phyloP scores from a whole-genome alignment of 2,329 filamentous ascomycete species.

The Teratosphaeriaceae sp. region DNA sequence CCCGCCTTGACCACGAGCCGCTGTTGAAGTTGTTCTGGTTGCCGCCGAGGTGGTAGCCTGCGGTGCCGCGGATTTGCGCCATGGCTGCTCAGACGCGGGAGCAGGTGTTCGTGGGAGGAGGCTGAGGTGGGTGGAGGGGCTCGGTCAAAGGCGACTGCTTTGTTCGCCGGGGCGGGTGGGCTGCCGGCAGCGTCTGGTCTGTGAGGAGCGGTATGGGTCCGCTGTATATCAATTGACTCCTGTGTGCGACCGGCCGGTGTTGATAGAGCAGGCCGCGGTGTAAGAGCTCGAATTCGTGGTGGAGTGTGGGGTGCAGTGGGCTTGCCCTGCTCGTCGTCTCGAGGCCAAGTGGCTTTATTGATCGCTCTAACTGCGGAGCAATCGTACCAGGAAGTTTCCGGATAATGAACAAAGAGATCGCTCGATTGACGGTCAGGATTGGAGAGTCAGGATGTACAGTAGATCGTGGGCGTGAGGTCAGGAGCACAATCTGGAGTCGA shows the following conservation, averaged over 20 bases:
- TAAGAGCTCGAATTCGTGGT: neutral
- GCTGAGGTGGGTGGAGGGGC: too few relatives aligned
- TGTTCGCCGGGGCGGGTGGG: neutral
- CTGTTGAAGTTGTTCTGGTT: conserved; percentile 64
- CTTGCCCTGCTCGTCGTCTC: too few relatives aligned
- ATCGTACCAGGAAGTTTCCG: too few relatives aligned
- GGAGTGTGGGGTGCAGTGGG: neutral
- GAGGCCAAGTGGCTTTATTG: conserved; percentile 1
- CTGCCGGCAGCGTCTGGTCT: neutral
- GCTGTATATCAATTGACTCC: neutral
- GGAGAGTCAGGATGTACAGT: too few relatives aligned
- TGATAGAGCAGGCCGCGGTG: neutral
- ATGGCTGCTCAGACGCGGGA: too few relatives aligned
- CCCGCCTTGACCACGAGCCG: conserved; percentile 46
- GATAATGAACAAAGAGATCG: too few relatives aligned
- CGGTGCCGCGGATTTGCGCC: conserved; percentile 57
- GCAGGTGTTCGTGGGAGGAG: too few relatives aligned
- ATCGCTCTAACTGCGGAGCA: too few relatives aligned
- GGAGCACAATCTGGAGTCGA: too few relatives aligned
- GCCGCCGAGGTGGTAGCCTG: conserved; percentile 74
- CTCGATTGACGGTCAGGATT: too few relatives aligned
- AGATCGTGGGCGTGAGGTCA: too few relatives aligned
- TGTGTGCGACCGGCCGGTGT: neutral
- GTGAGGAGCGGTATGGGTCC: neutral
- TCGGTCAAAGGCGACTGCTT: too few relatives aligned